Conservation (phyloP, 257 asterid genomes). For the Sherardia arvensis region DNA sequence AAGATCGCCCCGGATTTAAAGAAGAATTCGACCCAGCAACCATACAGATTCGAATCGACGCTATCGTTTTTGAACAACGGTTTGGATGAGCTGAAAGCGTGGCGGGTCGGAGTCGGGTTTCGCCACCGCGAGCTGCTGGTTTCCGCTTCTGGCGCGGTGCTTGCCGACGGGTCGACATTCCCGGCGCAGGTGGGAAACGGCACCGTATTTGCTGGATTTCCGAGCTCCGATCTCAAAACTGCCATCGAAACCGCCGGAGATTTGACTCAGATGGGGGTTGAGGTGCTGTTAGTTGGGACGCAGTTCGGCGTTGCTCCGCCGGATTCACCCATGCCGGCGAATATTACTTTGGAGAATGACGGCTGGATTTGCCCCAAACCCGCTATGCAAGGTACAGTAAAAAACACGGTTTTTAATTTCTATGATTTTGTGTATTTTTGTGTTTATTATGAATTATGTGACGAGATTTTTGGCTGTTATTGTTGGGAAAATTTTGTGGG, state of each 20-base stretch:
- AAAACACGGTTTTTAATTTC: too few species aligned
- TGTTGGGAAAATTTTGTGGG: not conserved
- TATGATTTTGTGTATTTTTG: too few species aligned
- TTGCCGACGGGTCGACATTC: conserved; percentile 58
- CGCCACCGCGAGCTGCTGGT: conserved; percentile 67
- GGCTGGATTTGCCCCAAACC: conserved; percentile 70
- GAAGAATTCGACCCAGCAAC: conserved; percentile 30
- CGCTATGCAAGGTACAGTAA: conserved; percentile 43
- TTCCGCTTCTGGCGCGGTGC: conserved; percentile 69
- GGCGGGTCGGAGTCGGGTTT: conserved; percentile 85
- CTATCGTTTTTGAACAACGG: conserved; percentile 60
- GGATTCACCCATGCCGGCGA: conserved; percentile 55
- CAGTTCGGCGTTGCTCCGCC: conserved; percentile 57
- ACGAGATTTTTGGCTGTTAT: not conserved
- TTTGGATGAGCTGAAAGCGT: conserved; percentile 50
- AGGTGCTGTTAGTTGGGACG: conserved; percentile 57
- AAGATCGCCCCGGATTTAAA: conserved; percentile 45
- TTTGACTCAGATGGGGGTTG: conserved; percentile 61
- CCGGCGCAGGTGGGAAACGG: conserved; percentile 78
- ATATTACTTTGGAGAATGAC: conserved; percentile 61
- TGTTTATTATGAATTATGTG: too few species aligned
- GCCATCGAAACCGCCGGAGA: conserved; percentile 92
- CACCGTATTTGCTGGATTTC: conserved; percentile 66
- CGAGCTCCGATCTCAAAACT: conserved; percentile 76
- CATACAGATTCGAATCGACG: conserved; percentile 66